Evolutionary conservation across 306 rosid genomes (phyloP), one percentile per base, ranked within the genome.

Genomic region (Prunus fruticosa): DNA sequence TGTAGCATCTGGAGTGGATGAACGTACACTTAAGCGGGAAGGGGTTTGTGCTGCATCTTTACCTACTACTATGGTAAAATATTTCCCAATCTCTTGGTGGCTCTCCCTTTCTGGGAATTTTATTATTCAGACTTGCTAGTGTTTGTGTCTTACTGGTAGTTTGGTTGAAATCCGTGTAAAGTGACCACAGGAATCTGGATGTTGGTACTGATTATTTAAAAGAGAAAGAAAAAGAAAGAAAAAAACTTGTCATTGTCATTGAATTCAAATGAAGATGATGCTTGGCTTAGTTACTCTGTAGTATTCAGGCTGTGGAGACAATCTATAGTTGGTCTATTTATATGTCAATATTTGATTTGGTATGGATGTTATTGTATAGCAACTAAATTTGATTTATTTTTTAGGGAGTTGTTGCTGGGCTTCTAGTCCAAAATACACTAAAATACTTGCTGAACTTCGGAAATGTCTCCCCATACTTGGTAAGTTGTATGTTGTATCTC

Each of bases 1-100:
- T 79, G 99, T 95, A 32, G 97, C 99, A 80, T 95, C 99, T 72
- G 99, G 98, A 41, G 76, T 92, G 70, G 98, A 95, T 87, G 99
- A 92, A 78, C 93, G 96, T 16, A 95, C 99, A 15, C 97, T 95
- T 77, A 95, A 95, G 90, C 96, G 98, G 18, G 98, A 92, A 89
- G 99, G 99, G 82, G 99, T 95, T 81, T 92, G 97, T 89, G 97
- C 97, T 85, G 99, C 98, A 50, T 92, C 97, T 65, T 81, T 95
- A 83, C 99, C 99, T 23, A 92, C 99, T 51, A 95, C 99, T 82
- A 95, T 95, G 99, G 99, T 90, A 88, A 73, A 60, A 38, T 32
- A 4, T 69, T 45, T 47, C 56, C 22, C 28, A 51, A 13, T 76
- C 74, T 65, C 71, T 49, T 72, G 16, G 68, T 41, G 47, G 27